Evolutionary conservation across 2,329 filamentous ascomycete species (phyloP).

Genomic region (Thelonectria discophora): DNA sequence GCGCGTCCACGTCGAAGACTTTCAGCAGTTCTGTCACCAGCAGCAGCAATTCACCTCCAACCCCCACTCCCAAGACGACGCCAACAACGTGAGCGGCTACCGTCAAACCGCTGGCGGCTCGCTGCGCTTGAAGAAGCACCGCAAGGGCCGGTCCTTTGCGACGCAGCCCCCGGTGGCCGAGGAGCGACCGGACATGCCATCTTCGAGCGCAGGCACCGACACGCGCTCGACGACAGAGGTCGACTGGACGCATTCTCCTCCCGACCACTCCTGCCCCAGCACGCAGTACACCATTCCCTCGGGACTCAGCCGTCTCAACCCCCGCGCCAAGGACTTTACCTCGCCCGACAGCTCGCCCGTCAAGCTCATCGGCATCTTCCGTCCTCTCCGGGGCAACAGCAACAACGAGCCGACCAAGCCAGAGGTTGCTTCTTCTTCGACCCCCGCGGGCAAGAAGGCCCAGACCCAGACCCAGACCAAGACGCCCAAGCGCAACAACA

Average conservation of each 20-base stretch:
- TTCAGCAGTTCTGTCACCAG: conserved; percentile 8
- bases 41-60: too few species aligned
- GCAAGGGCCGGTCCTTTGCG: conserved; percentile 35
- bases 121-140: conserved; percentile 45
- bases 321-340: conserved; percentile 36
- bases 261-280: neutral
- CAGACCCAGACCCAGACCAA: conserved; percentile 24
- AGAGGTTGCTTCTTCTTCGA: neutral
- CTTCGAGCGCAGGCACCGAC: conserved; percentile 27
- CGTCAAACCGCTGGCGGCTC: conserved; percentile 46
- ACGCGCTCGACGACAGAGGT: neutral
- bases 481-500: conserved; percentile 15
- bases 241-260: neutral
- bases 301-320: conserved; percentile 10
- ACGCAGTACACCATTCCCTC: neutral
- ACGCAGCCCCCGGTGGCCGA: conserved; percentile 29
- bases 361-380: too few species aligned
- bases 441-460: conserved; percentile 21
- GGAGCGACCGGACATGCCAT: conserved; percentile 21
- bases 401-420: neutral
- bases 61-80: neutral
- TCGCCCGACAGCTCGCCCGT: conserved; percentile 29
- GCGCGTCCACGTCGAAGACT: conserved; percentile 24
- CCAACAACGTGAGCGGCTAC: conserved; percentile 34
- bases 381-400: too few species aligned